Conservation (phyloP, 108 stramenopile species). For the Cyclotella cryptica region DNA sequence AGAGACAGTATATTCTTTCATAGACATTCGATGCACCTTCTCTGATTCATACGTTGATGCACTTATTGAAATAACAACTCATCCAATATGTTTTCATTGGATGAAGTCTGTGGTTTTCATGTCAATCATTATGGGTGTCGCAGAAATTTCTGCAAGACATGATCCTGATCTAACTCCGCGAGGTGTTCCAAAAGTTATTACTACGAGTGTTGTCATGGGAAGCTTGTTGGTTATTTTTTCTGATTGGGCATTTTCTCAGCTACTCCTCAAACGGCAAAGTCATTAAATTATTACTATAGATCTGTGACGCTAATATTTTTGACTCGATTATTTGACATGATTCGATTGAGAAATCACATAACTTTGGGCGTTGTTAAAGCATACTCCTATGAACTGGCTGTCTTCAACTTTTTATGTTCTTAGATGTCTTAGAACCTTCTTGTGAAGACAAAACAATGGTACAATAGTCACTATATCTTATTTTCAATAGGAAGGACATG, state of each 20-base stretch:
- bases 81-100: conserved; percentile 70
- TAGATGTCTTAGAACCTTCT: no score
- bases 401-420: no score
- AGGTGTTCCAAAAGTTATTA: conserved; percentile 80
- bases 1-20: conserved; percentile 35
- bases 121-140: conserved; percentile 69
- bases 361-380: no score
- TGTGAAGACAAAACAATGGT: no score
- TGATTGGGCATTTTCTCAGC: conserved; percentile 85
- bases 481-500: no score
- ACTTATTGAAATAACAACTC: conserved; percentile 72
- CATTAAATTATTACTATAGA: no score
- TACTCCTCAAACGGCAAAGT: conserved; percentile 56
- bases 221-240: conserved; percentile 80
- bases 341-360: no score
- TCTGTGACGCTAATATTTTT: no score
- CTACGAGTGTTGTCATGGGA: conserved; percentile 69
- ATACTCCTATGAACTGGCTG: no score
- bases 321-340: no score
- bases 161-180: conserved; percentile 72
- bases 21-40: conserved; percentile 47
- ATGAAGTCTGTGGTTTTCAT: conserved; percentile 73
- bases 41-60: conserved; percentile 52
- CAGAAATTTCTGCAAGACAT: conserved; percentile 63
- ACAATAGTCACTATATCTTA: no score